These are phyloP conservation scores for Amaranthus cruentus DNA, from an alignment of 148 eudicot genomes.

Conservation along the genomic window DNA sequence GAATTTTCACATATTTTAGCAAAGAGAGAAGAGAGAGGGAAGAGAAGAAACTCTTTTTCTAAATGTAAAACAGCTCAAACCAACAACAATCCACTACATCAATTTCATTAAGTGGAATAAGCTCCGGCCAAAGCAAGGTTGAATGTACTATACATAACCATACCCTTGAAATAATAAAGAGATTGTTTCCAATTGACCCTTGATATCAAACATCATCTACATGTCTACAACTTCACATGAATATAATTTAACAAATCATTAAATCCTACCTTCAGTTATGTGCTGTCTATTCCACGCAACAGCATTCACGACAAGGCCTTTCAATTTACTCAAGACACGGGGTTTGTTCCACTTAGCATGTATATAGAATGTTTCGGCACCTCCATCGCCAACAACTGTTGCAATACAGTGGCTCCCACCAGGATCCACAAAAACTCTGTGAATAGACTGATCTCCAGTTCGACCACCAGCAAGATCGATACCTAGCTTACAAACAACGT, in stretches of 20 bases:
- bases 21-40: background rate
- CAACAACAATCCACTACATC: too few relatives aligned
- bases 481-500: slow-evolving; percentile 35
- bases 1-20: background rate
- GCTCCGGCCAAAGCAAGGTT: too few relatives aligned
- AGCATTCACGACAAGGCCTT: slow-evolving; percentile 78
- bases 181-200: too few relatives aligned
- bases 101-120: too few relatives aligned
- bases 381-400: slow-evolving; percentile 79
- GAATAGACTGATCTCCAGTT: slow-evolving; percentile 85
- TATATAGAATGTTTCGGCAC: slow-evolving; percentile 81
- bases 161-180: too few relatives aligned
- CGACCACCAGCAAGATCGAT: slow-evolving; percentile 88
- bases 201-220: too few relatives aligned
- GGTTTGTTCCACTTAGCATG: slow-evolving; percentile 96
- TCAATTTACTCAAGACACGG: slow-evolving; percentile 64
- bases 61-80: background rate
- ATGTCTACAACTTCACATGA: background rate
- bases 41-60: background rate
- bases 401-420: slow-evolving; percentile 98
- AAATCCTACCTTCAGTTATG: slow-evolving; percentile 72
- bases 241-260: background rate
- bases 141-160: too few relatives aligned
- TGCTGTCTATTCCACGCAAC: slow-evolving; percentile 96
- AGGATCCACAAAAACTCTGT: slow-evolving; percentile 88